Evolutionary conservation across 257 asterid genomes (phyloP), one percentile per base, ranked within the genome.

Genomic region (Datura wrightii): DNA sequence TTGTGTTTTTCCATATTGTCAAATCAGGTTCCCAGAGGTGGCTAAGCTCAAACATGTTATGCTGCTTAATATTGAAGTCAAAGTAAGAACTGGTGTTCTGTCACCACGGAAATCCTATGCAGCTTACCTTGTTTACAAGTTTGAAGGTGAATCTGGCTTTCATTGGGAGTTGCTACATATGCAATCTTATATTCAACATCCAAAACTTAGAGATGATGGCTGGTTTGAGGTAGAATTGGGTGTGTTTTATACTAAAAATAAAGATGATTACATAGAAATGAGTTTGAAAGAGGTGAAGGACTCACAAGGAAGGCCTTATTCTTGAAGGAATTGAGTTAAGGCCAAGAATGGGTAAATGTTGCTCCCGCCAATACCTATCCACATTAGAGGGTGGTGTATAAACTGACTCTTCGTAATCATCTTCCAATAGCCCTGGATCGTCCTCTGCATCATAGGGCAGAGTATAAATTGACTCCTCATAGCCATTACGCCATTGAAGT

Each of bases 291-390:
- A 44, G 56, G 6, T 14, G n/a, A 44, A 71, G 3, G 79, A 42
- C 5, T 18, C 55, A 18, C 1, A 70, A 70, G 15, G 19, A 10
- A 9, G 55, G 79, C 10, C 9, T n/a, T 18, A 71, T 42, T 71
- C 1, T 71, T 42, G 79, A 71, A 71, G 79, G 56, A 10, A 71
- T 71, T 44, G 79, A 71, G 79, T 42, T 44, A 44, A 44, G 39
- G 6, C 79, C n/a, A 16, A 55, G 8, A 62, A 24, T 62, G 42
- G 18, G 2, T 31, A 5, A 18, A 58, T 18, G 2, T 4, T 1
- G 60, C 3, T 19, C 16, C 60, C 19, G 6, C n/a, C n/a, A 4
- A 15, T 54, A 15, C 2, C 8, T 0, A 10, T 8, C 54, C 50
- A 50, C 13, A 50, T 1, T 50, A 9, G 11, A 50, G 42, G 42